phyloP scores from a whole-genome alignment of 177 flowering plant genomes.

The Tripterygium wilfordii region DNA sequence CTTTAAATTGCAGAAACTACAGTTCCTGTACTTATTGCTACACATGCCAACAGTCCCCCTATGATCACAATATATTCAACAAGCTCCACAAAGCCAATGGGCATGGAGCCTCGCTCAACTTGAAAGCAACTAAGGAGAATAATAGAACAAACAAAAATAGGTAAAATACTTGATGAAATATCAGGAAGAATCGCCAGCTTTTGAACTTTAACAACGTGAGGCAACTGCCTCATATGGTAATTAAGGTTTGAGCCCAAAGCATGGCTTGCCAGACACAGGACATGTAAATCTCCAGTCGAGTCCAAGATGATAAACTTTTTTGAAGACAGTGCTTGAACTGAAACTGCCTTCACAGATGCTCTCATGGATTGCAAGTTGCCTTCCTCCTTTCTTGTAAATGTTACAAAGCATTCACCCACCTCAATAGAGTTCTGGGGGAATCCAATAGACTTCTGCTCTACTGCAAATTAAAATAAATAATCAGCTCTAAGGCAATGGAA shows the following conservation, averaged over 20 bases:
- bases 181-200: slow-evolving; percentile 67
- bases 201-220: slow-evolving; percentile 50
- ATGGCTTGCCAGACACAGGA: slow-evolving; percentile 35
- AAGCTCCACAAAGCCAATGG: not conserved
- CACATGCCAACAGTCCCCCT: not conserved
- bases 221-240: slow-evolving; percentile 42
- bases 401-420: slow-evolving; percentile 40
- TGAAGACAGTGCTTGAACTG: slow-evolving; percentile 55
- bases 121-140: not conserved
- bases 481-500: slow-evolving; percentile 25
- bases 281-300: slow-evolving; percentile 62
- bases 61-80: not conserved
- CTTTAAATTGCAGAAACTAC: too few species aligned
- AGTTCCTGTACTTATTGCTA: too few species aligned
- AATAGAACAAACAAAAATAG: not conserved
- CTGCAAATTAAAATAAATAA: slow-evolving; percentile 48
- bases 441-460: slow-evolving; percentile 40
- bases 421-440: slow-evolving; percentile 47
- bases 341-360: slow-evolving; percentile 46
- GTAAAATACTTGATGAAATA: slow-evolving; percentile 35
- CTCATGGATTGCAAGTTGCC: slow-evolving; percentile 17
- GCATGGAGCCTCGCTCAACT: not conserved
- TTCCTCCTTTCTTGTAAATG: slow-evolving; percentile 31
- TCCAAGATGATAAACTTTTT: slow-evolving; percentile 61
- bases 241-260: slow-evolving; percentile 29